Evolutionary conservation across 441 rosid genomes (phyloP).

Genomic region (Pelargonium cotyledonis): DNA sequence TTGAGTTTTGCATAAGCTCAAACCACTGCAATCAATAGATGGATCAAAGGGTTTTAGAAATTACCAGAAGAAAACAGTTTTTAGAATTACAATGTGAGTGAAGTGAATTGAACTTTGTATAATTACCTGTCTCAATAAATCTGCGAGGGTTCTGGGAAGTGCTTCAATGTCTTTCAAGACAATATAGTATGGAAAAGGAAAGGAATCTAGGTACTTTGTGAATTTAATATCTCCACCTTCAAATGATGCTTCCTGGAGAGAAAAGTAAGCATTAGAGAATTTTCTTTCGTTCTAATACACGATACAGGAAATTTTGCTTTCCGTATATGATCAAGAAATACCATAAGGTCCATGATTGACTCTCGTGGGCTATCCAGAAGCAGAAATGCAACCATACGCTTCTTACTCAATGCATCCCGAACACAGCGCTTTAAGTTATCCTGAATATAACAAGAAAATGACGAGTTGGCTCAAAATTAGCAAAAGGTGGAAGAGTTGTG

Average conservation of each 20-base stretch:
- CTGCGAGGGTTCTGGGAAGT: slow-evolving; percentile 79
- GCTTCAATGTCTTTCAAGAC: slow-evolving; percentile 76
- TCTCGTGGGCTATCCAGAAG: slow-evolving; percentile 69
- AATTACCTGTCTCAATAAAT: slow-evolving; percentile 85
- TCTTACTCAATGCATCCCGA: slow-evolving; percentile 61
- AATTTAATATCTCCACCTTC: slow-evolving; percentile 35
- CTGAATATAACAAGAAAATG: slow-evolving; percentile 23
- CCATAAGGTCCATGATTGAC: slow-evolving; percentile 71
- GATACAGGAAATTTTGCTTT: background rate
- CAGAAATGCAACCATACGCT: slow-evolving; percentile 90
- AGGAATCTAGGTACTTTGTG: slow-evolving; percentile 69
- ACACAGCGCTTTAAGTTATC: slow-evolving; percentile 62
- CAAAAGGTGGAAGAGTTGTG: background rate
- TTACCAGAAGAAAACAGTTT: background rate
- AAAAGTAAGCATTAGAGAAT: background rate
- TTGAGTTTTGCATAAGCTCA: slow-evolving; percentile 75
- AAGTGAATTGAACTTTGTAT: background rate
- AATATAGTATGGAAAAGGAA: slow-evolving; percentile 85
- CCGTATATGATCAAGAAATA: slow-evolving; percentile 14
- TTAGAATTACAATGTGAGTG: too few species aligned
- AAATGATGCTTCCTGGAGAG: slow-evolving; percentile 21
- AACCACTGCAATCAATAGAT: slow-evolving; percentile 58
- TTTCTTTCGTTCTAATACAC: too few species aligned
- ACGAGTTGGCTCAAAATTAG: background rate
- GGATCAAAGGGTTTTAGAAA: background rate